Percentiles rank a stretch among this genome's conserved stretches.
Conservation (phyloP, 2,329 filamentous ascomycete species). For the Graphilbum ipis-grandicollis region DNA sequence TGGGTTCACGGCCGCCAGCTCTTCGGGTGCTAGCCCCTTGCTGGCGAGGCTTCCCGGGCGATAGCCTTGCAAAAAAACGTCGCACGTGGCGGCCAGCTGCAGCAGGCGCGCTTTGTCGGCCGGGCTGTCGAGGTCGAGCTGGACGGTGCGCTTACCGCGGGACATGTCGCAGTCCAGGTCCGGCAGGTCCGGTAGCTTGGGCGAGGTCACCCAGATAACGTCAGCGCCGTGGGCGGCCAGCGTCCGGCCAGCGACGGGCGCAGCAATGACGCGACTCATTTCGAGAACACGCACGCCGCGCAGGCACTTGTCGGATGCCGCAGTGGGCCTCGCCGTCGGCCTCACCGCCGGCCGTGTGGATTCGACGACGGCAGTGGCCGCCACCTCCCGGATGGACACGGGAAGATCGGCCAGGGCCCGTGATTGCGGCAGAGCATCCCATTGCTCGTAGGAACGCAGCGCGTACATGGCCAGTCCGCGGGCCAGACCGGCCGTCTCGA, state of each 20-base stretch:
- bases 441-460: constrained; percentile 29
- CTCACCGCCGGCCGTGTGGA: no score
- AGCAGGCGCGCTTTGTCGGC: constrained; percentile 36
- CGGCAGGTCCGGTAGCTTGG: constrained; percentile 22
- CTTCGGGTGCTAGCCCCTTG: background rate
- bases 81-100: constrained; percentile 24
- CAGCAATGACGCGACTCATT: constrained; percentile 26
- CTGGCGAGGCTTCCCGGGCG: constrained; percentile 15
- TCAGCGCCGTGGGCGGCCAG: constrained; percentile 25
- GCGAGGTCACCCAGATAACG: constrained; percentile 24
- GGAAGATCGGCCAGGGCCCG: constrained; percentile 25
- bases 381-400: constrained; percentile 18
- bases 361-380: background rate
- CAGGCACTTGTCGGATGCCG: background rate
- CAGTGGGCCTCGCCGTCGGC: background rate
- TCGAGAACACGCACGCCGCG: constrained; percentile 29
- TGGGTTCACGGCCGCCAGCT: constrained; percentile 15
- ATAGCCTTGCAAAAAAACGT: constrained; percentile 36
- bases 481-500: constrained; percentile 26
- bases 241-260: constrained; percentile 21
- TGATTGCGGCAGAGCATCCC: constrained; percentile 32
- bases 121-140: constrained; percentile 25
- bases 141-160: constrained; percentile 25
- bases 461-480: constrained; percentile 27
- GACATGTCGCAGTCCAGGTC: constrained; percentile 20